Percentiles rank a stretch among this genome's conserved stretches.
phyloP scores from a whole-genome alignment of 2,329 filamentous ascomycete species.

The Beauveria rudraprayagi region DNA sequence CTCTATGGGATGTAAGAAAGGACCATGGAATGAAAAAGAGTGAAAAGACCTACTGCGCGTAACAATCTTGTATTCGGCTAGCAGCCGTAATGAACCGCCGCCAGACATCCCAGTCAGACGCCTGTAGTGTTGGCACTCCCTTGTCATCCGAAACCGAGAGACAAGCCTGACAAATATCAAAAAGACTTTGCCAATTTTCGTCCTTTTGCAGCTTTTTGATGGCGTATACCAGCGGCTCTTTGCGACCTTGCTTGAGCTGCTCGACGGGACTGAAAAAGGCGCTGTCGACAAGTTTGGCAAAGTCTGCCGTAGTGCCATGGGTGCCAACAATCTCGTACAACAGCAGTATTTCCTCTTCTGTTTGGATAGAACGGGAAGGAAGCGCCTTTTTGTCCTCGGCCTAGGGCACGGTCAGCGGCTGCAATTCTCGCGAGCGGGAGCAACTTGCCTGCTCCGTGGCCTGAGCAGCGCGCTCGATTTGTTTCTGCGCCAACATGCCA shows the following conservation, averaged over 20 bases:
- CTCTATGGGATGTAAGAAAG: conserved; percentile 18
- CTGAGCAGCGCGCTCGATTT: conserved; percentile 42
- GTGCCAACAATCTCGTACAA: conserved; percentile 39
- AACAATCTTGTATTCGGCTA: conserved; percentile 21
- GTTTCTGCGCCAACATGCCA: conserved; percentile 40
- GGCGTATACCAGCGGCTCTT: conserved; percentile 37
- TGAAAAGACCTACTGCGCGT: conserved; percentile 24
- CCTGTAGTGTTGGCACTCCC: conserved; percentile 32
- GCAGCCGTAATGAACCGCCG: conserved; percentile 32
- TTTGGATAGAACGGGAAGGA: conserved; percentile 28
- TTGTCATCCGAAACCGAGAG: conserved; percentile 30
- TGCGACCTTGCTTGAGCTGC: conserved; percentile 39
- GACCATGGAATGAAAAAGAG: not conserved
- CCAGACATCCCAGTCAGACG: conserved; percentile 38
- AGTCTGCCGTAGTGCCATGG: conserved; percentile 35
- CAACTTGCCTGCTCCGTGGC: conserved; percentile 33
- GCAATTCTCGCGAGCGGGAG: too few species aligned
- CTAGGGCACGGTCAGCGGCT: not conserved
- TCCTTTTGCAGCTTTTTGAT: conserved; percentile 29
- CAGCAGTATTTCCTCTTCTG: conserved; percentile 43
- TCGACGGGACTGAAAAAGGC: conserved; percentile 32
- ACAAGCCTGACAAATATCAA: conserved; percentile 35
- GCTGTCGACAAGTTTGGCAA: conserved; percentile 30
- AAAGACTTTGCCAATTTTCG: conserved; percentile 35
- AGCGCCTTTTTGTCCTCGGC: conserved; percentile 14